Evolutionary conservation across 805 yeast species (phyloP), one percentile per base, ranked within the genome.

Genomic region (Candida boidinii): DNA sequence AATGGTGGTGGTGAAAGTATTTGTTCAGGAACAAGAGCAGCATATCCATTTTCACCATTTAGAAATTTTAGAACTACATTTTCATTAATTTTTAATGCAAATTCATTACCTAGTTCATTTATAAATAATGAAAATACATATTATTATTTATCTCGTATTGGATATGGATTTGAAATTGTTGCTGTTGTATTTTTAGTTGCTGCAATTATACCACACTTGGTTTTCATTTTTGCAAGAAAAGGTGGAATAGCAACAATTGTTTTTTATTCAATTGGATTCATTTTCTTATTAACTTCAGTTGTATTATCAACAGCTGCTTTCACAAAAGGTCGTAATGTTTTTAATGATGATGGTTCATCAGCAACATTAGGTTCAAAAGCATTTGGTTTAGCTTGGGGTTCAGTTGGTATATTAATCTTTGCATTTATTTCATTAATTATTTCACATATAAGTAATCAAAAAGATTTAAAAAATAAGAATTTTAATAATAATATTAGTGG

Each of bases 41-140:
- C 84, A n/a, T 78, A 68, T 58, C 86, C 95, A 27, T 75, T 87
- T 52, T 82, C 94, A 17, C 96, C 96, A 19, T 70, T 57, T 29
- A 75, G 73, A 46, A 84, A 85, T 62, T 86, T 86, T 46, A 48
- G 61, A 26, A 31, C 21, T 8, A 11, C 12, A 4, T n/a, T n/a
- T n/a, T n/a, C n/a, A n/a, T n/a, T n/a, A n/a, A n/a, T n/a, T n/a
- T n/a, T n/a, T n/a, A n/a, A n/a, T n/a, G n/a, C n/a, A n/a, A 38
- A 41, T 6, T 67, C 65, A 31, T 67, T 79, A 31, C 94, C 94
- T 17, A 23, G 49, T 3, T 58, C 60, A 17, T 77, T 86, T 44
- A 44, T 60, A 32, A 44, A 54, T 21, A 53, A 66, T 51, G 64
- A 73, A 41, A 62, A 69, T 42, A 58, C 70, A 26, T 78, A 69